Evolutionary conservation across 148 eudicot species (phyloP).

Genomic region (Amaranthus palmeri): DNA sequence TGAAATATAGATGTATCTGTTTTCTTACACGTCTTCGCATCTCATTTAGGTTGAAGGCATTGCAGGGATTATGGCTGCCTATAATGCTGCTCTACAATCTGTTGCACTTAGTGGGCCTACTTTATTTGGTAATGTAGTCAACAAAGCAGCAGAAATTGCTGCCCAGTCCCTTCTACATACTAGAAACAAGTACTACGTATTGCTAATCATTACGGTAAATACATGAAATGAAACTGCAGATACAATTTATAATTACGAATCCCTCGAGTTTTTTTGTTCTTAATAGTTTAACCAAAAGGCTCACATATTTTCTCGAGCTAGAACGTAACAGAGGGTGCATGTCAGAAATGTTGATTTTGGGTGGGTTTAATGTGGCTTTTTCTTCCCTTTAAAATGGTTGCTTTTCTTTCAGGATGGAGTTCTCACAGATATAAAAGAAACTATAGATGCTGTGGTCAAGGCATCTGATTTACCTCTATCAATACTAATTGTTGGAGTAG

Average conservation of each 20-base stretch:
- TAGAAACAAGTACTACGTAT: constrained; percentile 58
- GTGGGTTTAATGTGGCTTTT: too few relatives aligned
- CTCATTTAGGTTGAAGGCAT: constrained; percentile 67
- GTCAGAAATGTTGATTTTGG: background rate
- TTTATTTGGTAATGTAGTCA: constrained; percentile 67
- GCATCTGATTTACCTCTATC: constrained; percentile 90
- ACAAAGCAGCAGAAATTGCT: constrained; percentile 75
- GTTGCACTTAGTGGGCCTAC: constrained; percentile 84
- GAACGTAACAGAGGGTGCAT: too few relatives aligned
- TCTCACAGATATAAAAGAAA: constrained; percentile 81
- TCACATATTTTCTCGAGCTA: too few relatives aligned
- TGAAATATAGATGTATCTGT: background rate
- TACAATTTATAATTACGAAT: background rate
- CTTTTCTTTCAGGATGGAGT: constrained; percentile 68
- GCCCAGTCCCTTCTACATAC: constrained; percentile 49
- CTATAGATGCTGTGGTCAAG: constrained; percentile 68
- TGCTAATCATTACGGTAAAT: constrained; percentile 81
- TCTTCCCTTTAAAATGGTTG: background rate
- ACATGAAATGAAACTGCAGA: background rate
- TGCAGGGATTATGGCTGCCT: constrained; percentile 88
- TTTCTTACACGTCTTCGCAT: background rate
- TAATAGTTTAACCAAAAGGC: too few relatives aligned
- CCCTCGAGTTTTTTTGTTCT: too few relatives aligned
- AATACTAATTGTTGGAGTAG: constrained; percentile 87
- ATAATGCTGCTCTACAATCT: constrained; percentile 51